Evolutionary conservation across 2,329 filamentous ascomycete species (phyloP), one percentile per base, ranked within the genome.

Genomic region (Exophiala aquamarina): DNA sequence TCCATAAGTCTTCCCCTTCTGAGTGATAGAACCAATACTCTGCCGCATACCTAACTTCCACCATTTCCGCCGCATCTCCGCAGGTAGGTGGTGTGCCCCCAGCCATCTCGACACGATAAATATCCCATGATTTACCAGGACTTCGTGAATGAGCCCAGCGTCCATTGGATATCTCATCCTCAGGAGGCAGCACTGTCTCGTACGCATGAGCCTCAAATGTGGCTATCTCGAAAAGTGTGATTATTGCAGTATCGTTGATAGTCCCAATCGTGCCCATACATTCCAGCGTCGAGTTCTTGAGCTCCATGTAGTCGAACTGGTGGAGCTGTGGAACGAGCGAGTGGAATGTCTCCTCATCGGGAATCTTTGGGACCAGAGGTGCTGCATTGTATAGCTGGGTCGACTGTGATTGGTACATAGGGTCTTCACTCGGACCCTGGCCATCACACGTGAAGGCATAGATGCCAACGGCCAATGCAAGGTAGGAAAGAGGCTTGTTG

Each of bases 401-500:
- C n/a, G 69, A 60, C 17, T 74, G 74, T 8, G 72, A 73, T 28
- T 68, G 59, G 7, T 71, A 58, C 11, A 57, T 49, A 11, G 75
- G 73, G 0, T 44, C 41, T 9, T 59, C 52, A 17, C 21, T 39
- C 3, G 43, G 20, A 10, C 41, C 29, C 14, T 19, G 34, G 28
- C 65, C 55, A 2, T 55, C 39, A 52, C 74, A 77, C 13, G 70
- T 71, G 57, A 76, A 78, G 63, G 76, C 77, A 52, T 78, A 74
- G 10, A 71, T 74, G 31, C 75, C 75, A 18, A 67, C 62, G 44
- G 74, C 75, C 15, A 75, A 52, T 4, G 69, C 69, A 40, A 77
- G 59, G 51, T 71, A 67, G 47, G 72, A 65, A 39, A 77, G 69
- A 7, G 51, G 58, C 29, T 68, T 44, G 14, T 55, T 55, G 5